Conservation (phyloP, 345 rosid species). For the Euphorbia lathyris region DNA sequence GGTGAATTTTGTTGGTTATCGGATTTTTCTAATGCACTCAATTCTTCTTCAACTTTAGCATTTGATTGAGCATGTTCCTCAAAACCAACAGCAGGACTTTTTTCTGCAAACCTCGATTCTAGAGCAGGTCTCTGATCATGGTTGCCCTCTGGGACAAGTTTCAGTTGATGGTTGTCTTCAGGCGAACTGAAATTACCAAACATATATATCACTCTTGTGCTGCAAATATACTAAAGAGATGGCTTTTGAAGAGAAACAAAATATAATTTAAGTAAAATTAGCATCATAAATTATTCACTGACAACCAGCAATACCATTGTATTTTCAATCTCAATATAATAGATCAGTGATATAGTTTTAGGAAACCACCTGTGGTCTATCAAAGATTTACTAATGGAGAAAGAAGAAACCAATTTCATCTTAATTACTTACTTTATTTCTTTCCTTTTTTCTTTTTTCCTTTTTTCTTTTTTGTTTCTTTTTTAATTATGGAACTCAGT, state of each 20-base stretch:
- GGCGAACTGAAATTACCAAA: conserved; percentile 55
- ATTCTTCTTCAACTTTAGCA: conserved; percentile 37
- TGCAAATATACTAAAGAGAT: not conserved
- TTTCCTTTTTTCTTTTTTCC: no score
- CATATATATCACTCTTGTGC: not conserved
- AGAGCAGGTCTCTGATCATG: conserved; percentile 40
- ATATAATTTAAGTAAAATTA: not conserved
- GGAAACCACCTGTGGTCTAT: not conserved
- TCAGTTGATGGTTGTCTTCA: conserved; percentile 47
- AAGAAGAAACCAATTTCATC: no score
- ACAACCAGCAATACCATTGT: no score
- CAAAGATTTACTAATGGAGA: no score
- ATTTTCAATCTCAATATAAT: not conserved
- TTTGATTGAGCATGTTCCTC: conserved; percentile 40
- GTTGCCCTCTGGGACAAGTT: conserved; percentile 46
- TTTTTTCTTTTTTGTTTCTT: no score
- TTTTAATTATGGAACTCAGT: no score
- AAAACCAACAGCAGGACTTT: conserved; percentile 28
- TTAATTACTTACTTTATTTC: no score
- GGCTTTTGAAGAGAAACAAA: not conserved
- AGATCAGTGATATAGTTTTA: not conserved
- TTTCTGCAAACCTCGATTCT: conserved; percentile 41
- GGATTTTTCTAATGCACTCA: conserved; percentile 37
- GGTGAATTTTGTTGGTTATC: conserved; percentile 57
- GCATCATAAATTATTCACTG: not conserved